Conservation (phyloP, 2,329 filamentous ascomycete species). For the Colletotrichum tofieldiae region DNA sequence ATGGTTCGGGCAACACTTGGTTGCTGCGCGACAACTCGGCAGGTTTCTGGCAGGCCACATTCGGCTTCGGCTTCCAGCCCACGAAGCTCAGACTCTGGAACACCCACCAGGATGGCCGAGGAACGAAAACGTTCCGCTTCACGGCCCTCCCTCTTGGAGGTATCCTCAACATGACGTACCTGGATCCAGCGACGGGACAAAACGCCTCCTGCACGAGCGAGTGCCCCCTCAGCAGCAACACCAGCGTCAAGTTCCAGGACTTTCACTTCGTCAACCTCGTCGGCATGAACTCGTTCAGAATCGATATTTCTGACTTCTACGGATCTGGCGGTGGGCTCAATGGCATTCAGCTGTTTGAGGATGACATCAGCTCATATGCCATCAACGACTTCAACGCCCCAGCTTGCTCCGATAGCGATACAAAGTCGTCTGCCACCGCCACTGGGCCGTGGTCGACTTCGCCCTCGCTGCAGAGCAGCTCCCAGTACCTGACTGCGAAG, state of each 20-base stretch:
- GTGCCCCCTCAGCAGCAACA: slow-evolving; percentile 86
- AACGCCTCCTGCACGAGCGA: slow-evolving; percentile 82
- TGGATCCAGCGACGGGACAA: slow-evolving; percentile 79
- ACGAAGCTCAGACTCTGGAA: slow-evolving; percentile 92
- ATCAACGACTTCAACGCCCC: slow-evolving; percentile 92
- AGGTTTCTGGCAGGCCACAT: slow-evolving; percentile 88
- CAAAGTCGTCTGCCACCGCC: slow-evolving; percentile 75
- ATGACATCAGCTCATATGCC: slow-evolving; percentile 89
- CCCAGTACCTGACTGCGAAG: slow-evolving; percentile 82
- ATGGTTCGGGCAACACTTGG: slow-evolving; percentile 85
- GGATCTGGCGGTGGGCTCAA: slow-evolving; percentile 87
- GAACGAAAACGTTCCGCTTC: slow-evolving; percentile 90
- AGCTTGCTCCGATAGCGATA: slow-evolving; percentile 73
- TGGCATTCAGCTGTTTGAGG: slow-evolving; percentile 89
- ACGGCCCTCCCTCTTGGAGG: slow-evolving; percentile 88
- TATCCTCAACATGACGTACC: slow-evolving; percentile 96
- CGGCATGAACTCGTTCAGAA: slow-evolving; percentile 88
- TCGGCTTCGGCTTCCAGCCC: slow-evolving; percentile 88
- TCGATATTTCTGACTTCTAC: slow-evolving; percentile 91
- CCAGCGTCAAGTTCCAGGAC: slow-evolving; percentile 81
- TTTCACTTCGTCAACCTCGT: slow-evolving; percentile 92
- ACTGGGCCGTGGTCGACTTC: slow-evolving; percentile 83
- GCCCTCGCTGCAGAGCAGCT: slow-evolving; percentile 77
- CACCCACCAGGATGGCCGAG: slow-evolving; percentile 85
- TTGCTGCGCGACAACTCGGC: slow-evolving; percentile 81